phyloP scores from a whole-genome alignment of 2,329 filamentous ascomycete genomes.

The Colletotrichum tabaci region DNA sequence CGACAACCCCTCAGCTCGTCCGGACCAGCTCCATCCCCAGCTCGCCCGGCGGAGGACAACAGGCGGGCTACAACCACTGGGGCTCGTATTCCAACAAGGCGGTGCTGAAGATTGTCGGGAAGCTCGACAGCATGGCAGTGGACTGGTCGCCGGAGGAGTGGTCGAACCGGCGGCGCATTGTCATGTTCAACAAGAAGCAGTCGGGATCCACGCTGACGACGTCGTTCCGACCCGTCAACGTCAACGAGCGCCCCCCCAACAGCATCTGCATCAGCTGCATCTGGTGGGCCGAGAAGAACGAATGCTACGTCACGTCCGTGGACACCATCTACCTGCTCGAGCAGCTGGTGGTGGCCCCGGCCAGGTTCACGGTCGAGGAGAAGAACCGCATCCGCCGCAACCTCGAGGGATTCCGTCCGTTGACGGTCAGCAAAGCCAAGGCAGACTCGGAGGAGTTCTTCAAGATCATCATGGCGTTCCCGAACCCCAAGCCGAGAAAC shows the following conservation, averaged over 20 bases:
- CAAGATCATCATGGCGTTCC: constrained; percentile 98
- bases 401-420: constrained; percentile 91
- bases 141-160: constrained; percentile 89
- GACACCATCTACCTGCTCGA: constrained; percentile 97
- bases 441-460: constrained; percentile 96
- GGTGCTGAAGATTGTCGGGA: constrained; percentile 85
- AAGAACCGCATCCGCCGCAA: constrained; percentile 98
- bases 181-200: constrained; percentile 89
- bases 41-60: constrained; percentile 54
- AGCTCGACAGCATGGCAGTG: constrained; percentile 86
- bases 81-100: constrained; percentile 88
- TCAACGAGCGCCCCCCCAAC: constrained; percentile 84
- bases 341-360: constrained; percentile 81
- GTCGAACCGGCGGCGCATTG: constrained; percentile 83
- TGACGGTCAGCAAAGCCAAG: constrained; percentile 95
- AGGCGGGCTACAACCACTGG: constrained; percentile 80
- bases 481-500: constrained; percentile 93
- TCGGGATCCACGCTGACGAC: constrained; percentile 85
- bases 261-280: constrained; percentile 98
- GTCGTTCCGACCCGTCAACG: constrained; percentile 83
- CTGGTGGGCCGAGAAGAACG: constrained; percentile 91
- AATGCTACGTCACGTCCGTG: constrained; percentile 95
- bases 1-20: constrained; percentile 64
- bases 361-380: constrained; percentile 94
- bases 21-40: constrained; percentile 69